Base-by-base conservation (phyloP, 2,329 filamentous ascomycete species). In the Aspergillus uvarum region DNA sequence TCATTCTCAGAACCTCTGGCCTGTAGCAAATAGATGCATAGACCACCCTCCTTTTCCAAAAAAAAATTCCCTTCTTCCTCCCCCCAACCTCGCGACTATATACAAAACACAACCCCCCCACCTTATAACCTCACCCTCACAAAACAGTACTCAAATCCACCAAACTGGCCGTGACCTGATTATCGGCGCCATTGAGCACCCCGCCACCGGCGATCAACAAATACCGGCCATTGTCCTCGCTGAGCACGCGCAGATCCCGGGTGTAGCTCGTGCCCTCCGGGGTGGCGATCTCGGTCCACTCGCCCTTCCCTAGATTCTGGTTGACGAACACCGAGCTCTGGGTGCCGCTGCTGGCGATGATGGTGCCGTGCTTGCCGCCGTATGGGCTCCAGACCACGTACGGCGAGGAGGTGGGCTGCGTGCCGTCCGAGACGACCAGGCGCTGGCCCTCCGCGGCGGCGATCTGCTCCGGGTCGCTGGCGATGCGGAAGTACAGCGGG, bases 401-500 rank as follows among this genome's bases (percentile, higher is more conserved):
- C 0, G 83, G 83, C 1, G 77, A 80, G 5, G 79, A 77, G 1
- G 67, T 76, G 0, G 82, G 74, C 52, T 67, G 67, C 0, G 76
- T 79, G n/a, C 67, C 80, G 56, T 80, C 79, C 0, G 74, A 78
- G 0, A 79, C 75, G 22, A 76, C 70, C 11, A 85, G 73, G n/a
- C 74, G 71, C 14, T 74, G 67, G 14, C 76, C 78, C 1, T 73
- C 69, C 3, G 74, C 77, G 5, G 73, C 66, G 55, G 77, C 72
- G 67, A 85, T 84, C 21, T 75, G 72, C 59, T 80, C 74, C 0
- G 83, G 82, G 60, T 82, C 73, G 5, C 70, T 67, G 5, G 76
- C 74, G 56, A 84, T 77, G 55, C 81, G 81, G 74, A 81, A 85
- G 76, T 82, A 82, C 16, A 85, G 74, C 2, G 83, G 81, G 71